A percentile compares a stretch with the other conserved stretches of the same genome.
phyloP scores from a whole-genome alignment of 495 filamentous ascomycete genomes.

The Penicillium verhagenii region DNA sequence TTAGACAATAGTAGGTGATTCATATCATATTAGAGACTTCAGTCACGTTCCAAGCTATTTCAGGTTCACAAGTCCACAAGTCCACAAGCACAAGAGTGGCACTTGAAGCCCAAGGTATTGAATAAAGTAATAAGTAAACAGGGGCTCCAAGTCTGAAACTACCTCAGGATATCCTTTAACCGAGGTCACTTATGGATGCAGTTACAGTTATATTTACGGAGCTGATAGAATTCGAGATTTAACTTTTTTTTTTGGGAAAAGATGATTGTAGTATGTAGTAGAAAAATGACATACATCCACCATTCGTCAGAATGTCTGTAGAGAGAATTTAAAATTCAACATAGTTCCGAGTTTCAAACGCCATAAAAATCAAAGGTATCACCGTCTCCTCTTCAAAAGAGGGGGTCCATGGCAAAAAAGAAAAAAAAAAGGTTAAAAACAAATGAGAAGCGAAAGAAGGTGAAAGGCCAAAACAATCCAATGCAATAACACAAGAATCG shows the following conservation, averaged over 20 bases:
- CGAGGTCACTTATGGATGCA: not conserved
- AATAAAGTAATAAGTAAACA: not conserved
- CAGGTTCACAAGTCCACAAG: no score
- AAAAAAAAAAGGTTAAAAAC: constrained; percentile 10
- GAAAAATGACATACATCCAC: no score
- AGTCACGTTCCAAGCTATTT: not conserved
- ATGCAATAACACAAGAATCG: constrained; percentile 13
- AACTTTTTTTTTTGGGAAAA: constrained; percentile 8
- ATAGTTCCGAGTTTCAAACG: no score
- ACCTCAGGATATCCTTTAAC: not conserved
- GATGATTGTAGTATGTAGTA: no score
- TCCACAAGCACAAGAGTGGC: no score
- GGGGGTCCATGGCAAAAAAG: constrained; percentile 11
- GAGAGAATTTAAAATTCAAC: no score
- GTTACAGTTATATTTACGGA: no score
- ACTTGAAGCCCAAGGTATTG: not conserved
- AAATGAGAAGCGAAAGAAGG: constrained; percentile 7
- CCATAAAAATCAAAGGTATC: constrained; percentile 21
- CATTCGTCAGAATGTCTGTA: no score
- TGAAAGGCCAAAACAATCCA: constrained; percentile 10
- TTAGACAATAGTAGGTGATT: not conserved
- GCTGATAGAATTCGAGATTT: constrained; percentile 4
- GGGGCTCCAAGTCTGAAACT: not conserved
- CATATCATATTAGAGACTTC: not conserved
- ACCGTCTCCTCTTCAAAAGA: constrained; percentile 8